phyloP scores from a whole-genome alignment of 208 protist genomes.

The Novymonas esmeraldas region DNA sequence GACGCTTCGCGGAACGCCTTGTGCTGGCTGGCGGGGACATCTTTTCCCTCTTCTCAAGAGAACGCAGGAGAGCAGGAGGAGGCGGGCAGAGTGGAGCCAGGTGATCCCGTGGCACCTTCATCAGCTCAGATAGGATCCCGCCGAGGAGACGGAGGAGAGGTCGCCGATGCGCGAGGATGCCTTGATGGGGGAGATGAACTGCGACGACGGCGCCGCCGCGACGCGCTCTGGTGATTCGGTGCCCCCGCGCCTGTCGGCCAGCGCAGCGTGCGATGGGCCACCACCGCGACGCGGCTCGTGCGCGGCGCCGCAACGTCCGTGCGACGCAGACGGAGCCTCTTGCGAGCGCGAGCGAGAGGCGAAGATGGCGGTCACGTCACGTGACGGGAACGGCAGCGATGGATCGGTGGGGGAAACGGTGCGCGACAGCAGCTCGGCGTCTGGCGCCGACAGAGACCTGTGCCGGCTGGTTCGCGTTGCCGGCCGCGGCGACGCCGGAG shows the following conservation, averaged over 20 bases:
- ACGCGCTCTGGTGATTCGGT: background rate
- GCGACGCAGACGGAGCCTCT: background rate
- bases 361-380: conserved; percentile 15
- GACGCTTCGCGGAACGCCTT: no score
- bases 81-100: no score
- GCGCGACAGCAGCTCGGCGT: background rate
- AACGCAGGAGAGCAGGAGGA: no score
- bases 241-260: no score
- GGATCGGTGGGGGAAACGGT: conserved; percentile 5
- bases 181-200: conserved; percentile 10
- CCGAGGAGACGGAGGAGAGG: conserved; percentile 19
- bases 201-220: background rate
- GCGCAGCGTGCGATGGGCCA: background rate
- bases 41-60: no score
- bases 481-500: background rate
- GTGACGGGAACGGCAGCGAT: conserved; percentile 6
- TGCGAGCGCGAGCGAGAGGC: conserved; percentile 12
- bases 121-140: conserved; percentile 18
- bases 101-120: background rate
- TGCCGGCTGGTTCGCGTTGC: background rate
- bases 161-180: background rate
- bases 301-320: background rate
- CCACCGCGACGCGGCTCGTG: background rate
- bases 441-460: background rate
- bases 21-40: no score